These are phyloP conservation scores for Alnus rubra DNA, from an alignment of 306 rosid genomes.

Conservation along the genomic window DNA sequence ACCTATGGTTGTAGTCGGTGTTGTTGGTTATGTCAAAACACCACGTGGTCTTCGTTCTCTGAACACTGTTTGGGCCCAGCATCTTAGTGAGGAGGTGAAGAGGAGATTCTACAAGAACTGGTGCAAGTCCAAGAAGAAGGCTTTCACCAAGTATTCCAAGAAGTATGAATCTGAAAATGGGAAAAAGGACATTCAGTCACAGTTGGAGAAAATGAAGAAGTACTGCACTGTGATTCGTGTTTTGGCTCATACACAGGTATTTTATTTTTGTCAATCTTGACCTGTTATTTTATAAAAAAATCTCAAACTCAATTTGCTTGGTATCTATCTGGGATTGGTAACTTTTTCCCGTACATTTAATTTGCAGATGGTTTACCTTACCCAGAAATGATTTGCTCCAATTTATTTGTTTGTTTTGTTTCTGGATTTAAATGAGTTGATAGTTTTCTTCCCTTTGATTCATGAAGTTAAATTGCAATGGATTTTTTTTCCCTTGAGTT, in stretches of 20 bases:
- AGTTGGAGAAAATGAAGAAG: conserved; percentile 67
- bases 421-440: neutral
- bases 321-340: neutral
- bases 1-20: conserved; percentile 69
- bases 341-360: neutral
- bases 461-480: neutral
- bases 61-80: conserved; percentile 81
- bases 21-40: conserved; percentile 72
- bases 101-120: conserved; percentile 82
- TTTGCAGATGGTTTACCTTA: neutral
- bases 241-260: conserved; percentile 85
- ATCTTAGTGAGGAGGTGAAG: conserved; percentile 71
- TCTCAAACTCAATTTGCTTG: neutral
- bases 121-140: conserved; percentile 81
- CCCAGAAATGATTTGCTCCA: neutral
- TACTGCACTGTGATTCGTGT: conserved; percentile 64
- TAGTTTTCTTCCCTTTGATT: neutral
- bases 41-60: conserved; percentile 66
- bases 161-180: conserved; percentile 63
- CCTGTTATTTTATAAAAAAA: neutral
- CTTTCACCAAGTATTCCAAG: conserved; percentile 62
- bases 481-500: neutral
- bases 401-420: neutral
- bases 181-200: conserved; percentile 54
- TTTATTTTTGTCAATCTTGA: neutral